Evolutionary conservation across 169 alveolate genomes (phyloP).

Genomic region (Plasmodium cynomolgi): DNA sequence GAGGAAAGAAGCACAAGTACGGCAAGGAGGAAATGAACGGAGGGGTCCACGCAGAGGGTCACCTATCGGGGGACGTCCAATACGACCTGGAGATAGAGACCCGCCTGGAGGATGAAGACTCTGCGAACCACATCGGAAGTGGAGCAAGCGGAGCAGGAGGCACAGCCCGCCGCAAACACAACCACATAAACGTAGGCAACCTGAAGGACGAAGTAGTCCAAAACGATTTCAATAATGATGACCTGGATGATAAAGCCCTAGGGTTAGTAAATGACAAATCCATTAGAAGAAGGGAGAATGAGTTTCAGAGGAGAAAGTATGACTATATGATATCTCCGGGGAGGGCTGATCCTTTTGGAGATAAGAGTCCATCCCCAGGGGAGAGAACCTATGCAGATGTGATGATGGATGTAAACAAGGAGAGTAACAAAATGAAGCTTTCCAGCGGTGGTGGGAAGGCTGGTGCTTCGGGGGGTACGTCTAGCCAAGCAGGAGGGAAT

Average conservation of each 20-base stretch:
- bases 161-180: background rate
- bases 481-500: background rate
- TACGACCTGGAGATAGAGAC: conserved; percentile 44
- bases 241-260: conserved; percentile 2
- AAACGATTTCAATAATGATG: conserved; percentile 25
- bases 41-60: background rate
- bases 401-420: conserved; percentile 76
- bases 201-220: conserved; percentile 29
- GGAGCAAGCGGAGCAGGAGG: background rate
- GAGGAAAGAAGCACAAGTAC: background rate
- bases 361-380: conserved; percentile 79
- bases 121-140: background rate
- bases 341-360: conserved; percentile 88
- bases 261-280: conserved; percentile 76
- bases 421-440: conserved; percentile 67
- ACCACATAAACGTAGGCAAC: background rate
- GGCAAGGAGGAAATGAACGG: conserved; percentile 1
- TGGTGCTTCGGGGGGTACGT: background rate
- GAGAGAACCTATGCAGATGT: conserved; percentile 82
- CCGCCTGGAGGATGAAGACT: conserved; percentile 2
- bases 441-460: background rate
- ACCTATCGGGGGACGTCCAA: background rate
- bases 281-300: conserved; percentile 79
- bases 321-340: conserved; percentile 86
- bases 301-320: conserved; percentile 77